Evolutionary conservation across 257 asterid species (phyloP).

Genomic region (Jacaranda mimosifolia): DNA sequence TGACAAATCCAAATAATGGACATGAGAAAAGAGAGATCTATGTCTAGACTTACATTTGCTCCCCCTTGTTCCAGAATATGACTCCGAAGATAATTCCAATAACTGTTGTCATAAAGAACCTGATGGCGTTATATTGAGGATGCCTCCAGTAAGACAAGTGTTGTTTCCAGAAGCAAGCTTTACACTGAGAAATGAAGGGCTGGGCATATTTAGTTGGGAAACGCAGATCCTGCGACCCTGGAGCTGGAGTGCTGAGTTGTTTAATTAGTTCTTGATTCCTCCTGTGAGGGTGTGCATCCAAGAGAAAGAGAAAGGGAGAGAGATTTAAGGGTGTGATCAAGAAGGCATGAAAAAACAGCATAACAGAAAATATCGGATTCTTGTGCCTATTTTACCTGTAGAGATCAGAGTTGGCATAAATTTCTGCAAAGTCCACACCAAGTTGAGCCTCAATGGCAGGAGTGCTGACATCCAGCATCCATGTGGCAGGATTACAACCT

Average conservation of each 20-base stretch:
- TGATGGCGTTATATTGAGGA: constrained; percentile 69
- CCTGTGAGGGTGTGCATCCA: constrained; percentile 44
- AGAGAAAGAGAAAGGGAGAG: constrained; percentile 12
- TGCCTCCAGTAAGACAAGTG: constrained; percentile 79
- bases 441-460: constrained; percentile 76
- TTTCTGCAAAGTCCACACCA: constrained; percentile 75
- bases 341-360: neutral
- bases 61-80: constrained; percentile 77
- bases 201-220: constrained; percentile 70
- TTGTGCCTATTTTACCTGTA: constrained; percentile 58
- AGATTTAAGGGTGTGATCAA: neutral
- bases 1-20: neutral
- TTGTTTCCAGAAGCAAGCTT: constrained; percentile 89
- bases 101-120: constrained; percentile 70
- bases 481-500: constrained; percentile 87
- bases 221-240: constrained; percentile 67
- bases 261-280: constrained; percentile 75
- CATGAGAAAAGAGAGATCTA: neutral
- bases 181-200: constrained; percentile 65
- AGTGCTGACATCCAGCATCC: constrained; percentile 86
- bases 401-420: constrained; percentile 71
- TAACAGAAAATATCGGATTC: neutral
- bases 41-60: constrained; percentile 56
- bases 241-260: constrained; percentile 67
- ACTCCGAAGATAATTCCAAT: constrained; percentile 75